phyloP scores from a whole-genome alignment of 2,329 filamentous ascomycete species.

The Colletotrichum sp. region DNA sequence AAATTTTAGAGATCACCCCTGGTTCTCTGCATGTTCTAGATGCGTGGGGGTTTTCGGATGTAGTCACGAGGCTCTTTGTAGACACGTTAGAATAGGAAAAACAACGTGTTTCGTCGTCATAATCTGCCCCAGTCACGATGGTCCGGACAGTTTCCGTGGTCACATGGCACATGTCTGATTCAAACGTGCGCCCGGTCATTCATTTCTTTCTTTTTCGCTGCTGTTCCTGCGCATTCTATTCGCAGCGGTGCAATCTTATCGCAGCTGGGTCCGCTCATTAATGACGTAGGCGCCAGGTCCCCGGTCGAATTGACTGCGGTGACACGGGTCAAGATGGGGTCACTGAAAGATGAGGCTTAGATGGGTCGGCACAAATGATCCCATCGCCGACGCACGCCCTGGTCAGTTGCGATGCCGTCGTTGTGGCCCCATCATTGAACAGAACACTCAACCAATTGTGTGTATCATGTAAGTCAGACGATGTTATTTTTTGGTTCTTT shows the following conservation, averaged over 20 bases:
- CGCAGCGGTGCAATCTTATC: not conserved
- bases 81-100: not conserved
- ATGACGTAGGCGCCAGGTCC: not conserved
- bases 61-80: not conserved
- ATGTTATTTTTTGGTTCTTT: not conserved
- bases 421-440: not conserved
- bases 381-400: not conserved
- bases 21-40: not conserved
- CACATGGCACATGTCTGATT: not conserved
- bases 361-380: not conserved
- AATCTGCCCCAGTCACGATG: not conserved
- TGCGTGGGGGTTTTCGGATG: not conserved
- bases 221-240: not conserved
- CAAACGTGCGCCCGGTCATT: too few species aligned
- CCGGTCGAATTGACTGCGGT: not conserved
- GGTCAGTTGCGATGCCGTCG: not conserved
- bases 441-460: not conserved
- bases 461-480: not conserved
- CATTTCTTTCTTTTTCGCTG: not conserved
- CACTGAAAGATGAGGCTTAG: not conserved
- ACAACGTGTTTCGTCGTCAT: constrained; percentile 3
- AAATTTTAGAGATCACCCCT: not conserved
- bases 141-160: not conserved
- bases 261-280: not conserved
- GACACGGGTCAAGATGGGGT: not conserved